Percentiles rank a stretch among this genome's conserved stretches.
phyloP scores from a whole-genome alignment of 2,329 filamentous ascomycete species.

The Beauveria varroae region DNA sequence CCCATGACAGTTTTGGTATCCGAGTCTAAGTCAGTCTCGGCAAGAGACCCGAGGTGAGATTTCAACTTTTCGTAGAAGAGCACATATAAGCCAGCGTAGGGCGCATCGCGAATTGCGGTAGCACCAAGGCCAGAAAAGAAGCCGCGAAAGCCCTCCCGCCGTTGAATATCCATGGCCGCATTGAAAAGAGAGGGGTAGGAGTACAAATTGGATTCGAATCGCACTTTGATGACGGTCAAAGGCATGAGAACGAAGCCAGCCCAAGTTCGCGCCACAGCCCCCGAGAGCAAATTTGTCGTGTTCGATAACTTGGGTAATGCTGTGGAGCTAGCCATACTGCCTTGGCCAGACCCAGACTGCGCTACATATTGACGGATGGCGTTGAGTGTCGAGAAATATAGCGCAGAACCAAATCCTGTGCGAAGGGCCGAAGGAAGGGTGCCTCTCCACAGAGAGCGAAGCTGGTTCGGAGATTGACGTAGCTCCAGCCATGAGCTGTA shows the following conservation, averaged over 20 bases:
- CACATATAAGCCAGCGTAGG: slow-evolving; percentile 91
- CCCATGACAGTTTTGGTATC: slow-evolving; percentile 21
- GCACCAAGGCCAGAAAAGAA: slow-evolving; percentile 94
- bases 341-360: slow-evolving; percentile 17
- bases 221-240: slow-evolving; percentile 91
- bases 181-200: slow-evolving; percentile 67
- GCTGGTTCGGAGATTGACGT: slow-evolving; percentile 50
- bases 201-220: slow-evolving; percentile 86
- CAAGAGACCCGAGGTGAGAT: slow-evolving; percentile 39
- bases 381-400: slow-evolving; percentile 91
- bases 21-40: neutral
- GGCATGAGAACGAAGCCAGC: slow-evolving; percentile 93
- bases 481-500: slow-evolving; percentile 22
- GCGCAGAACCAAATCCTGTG: slow-evolving; percentile 84
- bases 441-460: slow-evolving; percentile 81
- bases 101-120: slow-evolving; percentile 88
- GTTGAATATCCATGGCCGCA: slow-evolving; percentile 68
- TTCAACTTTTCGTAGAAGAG: slow-evolving; percentile 87
- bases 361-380: slow-evolving; percentile 57
- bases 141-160: slow-evolving; percentile 65
- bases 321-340: slow-evolving; percentile 44
- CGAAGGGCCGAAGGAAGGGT: slow-evolving; percentile 88
- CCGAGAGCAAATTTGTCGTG: slow-evolving; percentile 76
- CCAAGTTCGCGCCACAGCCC: slow-evolving; percentile 73
- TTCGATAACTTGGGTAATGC: slow-evolving; percentile 76